These are phyloP conservation scores for Monosporascus sp. DNA, from an alignment of 2,329 filamentous ascomycete genomes.

Conservation along the genomic window DNA sequence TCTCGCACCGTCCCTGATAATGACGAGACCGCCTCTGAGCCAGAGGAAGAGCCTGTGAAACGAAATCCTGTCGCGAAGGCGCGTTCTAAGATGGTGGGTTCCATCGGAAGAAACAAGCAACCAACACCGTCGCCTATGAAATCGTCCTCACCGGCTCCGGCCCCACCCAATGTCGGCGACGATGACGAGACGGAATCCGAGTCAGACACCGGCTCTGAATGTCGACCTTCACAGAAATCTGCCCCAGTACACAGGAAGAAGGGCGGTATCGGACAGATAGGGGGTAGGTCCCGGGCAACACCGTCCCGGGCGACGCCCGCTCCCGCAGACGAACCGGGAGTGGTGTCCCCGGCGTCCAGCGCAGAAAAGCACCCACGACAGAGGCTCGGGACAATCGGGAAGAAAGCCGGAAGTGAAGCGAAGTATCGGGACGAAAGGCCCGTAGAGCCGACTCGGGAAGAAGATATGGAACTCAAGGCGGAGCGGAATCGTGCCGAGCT, in stretches of 20 bases:
- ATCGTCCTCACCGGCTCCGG: conserved; percentile 15
- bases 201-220: conserved; percentile 12
- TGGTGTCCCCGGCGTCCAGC: background rate
- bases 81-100: conserved; percentile 11
- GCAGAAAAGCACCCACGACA: background rate
- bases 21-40: conserved; percentile 26
- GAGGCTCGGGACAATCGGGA: background rate
- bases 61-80: conserved; percentile 7
- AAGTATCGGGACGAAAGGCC: background rate
- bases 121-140: conserved; percentile 22
- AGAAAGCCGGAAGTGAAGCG: conserved; percentile 2
- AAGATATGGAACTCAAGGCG: conserved; percentile 32
- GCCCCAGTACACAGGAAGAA: conserved; percentile 8
- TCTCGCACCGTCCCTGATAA: conserved; percentile 18
- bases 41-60: conserved; percentile 18
- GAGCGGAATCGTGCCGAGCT: conserved; percentile 48
- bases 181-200: conserved; percentile 17
- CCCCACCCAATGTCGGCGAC: conserved; percentile 9
- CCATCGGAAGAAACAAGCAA: conserved; percentile 16
- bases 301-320: background rate
- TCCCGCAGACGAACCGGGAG: background rate
- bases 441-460: conserved; percentile 11
- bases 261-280: conserved; percentile 5
- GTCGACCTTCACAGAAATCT: conserved; percentile 2
- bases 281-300: conserved; percentile 1